A percentile compares a stretch with the other conserved stretches of the same genome.
phyloP scores from a whole-genome alignment of 1,284 basidiomycete genomes.

The Chalciporus sp. region DNA sequence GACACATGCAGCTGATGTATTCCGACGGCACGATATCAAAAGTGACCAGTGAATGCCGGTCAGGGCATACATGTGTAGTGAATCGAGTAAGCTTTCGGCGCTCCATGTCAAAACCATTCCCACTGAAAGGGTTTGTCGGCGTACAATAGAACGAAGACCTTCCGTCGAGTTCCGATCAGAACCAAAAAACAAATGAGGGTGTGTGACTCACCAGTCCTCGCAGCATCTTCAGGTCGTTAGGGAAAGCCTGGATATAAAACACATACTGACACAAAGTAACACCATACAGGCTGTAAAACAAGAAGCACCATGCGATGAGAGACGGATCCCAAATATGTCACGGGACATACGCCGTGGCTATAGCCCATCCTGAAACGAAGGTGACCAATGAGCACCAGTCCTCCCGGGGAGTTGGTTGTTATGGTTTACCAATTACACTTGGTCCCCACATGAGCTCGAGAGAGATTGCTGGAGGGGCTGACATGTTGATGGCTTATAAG shows the following conservation, averaged over 20 bases:
- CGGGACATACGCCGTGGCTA: neutral
- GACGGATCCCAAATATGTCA: neutral
- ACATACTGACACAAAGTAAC: neutral
- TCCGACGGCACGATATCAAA: neutral
- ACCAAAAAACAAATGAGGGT: neutral
- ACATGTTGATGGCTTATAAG: neutral
- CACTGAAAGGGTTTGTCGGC: neutral
- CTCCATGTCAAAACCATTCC: neutral
- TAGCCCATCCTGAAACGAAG: neutral
- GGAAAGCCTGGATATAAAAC: neutral
- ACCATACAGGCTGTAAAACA: neutral
- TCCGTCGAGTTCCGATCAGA: neutral
- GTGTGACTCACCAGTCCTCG: neutral
- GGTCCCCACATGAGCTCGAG: neutral
- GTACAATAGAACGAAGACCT: neutral
- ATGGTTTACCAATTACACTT: neutral
- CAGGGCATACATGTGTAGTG: neutral
- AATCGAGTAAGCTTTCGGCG: neutral
- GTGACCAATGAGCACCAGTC: neutral
- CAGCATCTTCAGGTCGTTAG: neutral
- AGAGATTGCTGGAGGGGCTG: neutral
- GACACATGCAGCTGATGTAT: neutral
- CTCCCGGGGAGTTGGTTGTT: neutral
- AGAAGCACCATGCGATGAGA: neutral
- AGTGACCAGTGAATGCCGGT: neutral